Evolutionary conservation across 1,284 basidiomycete genomes (phyloP).

Genomic region (Spongiforma sp.): DNA sequence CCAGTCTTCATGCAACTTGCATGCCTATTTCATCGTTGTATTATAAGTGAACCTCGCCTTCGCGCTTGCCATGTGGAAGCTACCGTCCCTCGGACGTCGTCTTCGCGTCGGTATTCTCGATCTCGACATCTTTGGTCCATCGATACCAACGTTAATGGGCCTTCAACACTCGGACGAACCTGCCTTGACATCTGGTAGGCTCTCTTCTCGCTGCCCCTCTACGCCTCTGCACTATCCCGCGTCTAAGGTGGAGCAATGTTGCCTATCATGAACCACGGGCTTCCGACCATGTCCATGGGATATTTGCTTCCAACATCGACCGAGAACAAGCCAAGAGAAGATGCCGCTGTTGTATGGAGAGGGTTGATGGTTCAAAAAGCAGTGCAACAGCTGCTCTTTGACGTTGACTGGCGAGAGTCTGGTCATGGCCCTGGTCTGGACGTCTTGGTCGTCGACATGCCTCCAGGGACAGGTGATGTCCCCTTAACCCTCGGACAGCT

Average conservation of each 20-base stretch:
- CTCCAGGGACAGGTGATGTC: conserved; percentile 97
- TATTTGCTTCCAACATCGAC: conserved; percentile 68
- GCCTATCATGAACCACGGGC: conserved; percentile 88
- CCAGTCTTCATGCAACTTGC: not conserved
- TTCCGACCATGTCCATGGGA: conserved; percentile 98
- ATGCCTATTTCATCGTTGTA: not conserved
- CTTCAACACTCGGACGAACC: conserved; percentile 85
- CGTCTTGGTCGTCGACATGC: conserved; percentile 94
- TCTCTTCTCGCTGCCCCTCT: not conserved
- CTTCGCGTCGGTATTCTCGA: conserved; percentile 88
- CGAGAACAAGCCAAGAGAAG: conserved; percentile 30
- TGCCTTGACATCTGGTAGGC: conserved; percentile 71
- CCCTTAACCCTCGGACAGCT: conserved; percentile 93
- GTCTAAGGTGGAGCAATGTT: conserved; percentile 75
- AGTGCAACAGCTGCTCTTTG: conserved; percentile 95
- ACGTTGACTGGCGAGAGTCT: conserved; percentile 87
- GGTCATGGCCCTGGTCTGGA: conserved; percentile 64
- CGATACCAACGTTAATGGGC: conserved; percentile 95
- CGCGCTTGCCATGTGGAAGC: conserved; percentile 59
- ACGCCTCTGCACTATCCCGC: not conserved
- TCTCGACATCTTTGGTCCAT: conserved; percentile 96
- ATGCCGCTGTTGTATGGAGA: conserved; percentile 87
- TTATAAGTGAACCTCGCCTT: conserved; percentile 82
- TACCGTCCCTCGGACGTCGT: conserved; percentile 33
- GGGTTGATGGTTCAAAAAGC: conserved; percentile 99